These are phyloP conservation scores for Phyllosticta citriasiana DNA, from an alignment of 2,329 filamentous ascomycete species.

Conservation along the genomic window DNA sequence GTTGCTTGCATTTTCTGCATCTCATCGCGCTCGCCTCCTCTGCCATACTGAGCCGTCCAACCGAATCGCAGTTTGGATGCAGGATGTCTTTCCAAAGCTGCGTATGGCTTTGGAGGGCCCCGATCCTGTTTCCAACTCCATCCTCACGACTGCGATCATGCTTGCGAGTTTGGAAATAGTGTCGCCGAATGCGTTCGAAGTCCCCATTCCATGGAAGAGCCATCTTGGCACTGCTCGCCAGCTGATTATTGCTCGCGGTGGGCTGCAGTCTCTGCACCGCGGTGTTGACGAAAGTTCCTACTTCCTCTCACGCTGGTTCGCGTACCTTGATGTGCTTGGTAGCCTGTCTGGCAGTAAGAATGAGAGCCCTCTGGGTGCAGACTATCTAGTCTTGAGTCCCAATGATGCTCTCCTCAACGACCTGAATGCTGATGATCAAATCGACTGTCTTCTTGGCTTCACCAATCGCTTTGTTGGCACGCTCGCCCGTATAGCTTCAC, in stretches of 20 bases:
- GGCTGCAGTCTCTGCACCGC: constrained; percentile 40
- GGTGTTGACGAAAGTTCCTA: constrained; percentile 51
- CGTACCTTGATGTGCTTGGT: constrained; percentile 72
- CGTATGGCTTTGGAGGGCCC: constrained; percentile 54
- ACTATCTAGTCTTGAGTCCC: constrained; percentile 21
- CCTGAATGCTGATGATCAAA: constrained; percentile 44
- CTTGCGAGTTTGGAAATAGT: constrained; percentile 75
- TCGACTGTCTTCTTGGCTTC: constrained; percentile 75
- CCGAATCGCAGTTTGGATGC: constrained; percentile 71
- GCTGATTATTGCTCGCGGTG: constrained; percentile 59
- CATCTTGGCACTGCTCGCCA: constrained; percentile 68
- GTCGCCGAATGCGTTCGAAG: constrained; percentile 69
- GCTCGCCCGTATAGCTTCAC: constrained; percentile 60
- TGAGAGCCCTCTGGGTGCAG: constrained; percentile 30
- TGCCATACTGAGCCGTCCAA: constrained; percentile 64
- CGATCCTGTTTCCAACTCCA: constrained; percentile 58
- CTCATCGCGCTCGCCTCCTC: constrained; percentile 65
- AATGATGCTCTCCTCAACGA: constrained; percentile 47
- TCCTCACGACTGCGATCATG: constrained; percentile 75
- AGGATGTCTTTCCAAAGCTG: constrained; percentile 66
- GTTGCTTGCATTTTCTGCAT: constrained; percentile 74
- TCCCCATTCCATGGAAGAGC: constrained; percentile 70
- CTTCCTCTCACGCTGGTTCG: constrained; percentile 74
- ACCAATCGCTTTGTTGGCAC: constrained; percentile 61
- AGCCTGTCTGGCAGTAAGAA: constrained; percentile 51